These are phyloP conservation scores for Candida sanyiensis DNA, from an alignment of 805 yeast species.

Conservation along the genomic window DNA sequence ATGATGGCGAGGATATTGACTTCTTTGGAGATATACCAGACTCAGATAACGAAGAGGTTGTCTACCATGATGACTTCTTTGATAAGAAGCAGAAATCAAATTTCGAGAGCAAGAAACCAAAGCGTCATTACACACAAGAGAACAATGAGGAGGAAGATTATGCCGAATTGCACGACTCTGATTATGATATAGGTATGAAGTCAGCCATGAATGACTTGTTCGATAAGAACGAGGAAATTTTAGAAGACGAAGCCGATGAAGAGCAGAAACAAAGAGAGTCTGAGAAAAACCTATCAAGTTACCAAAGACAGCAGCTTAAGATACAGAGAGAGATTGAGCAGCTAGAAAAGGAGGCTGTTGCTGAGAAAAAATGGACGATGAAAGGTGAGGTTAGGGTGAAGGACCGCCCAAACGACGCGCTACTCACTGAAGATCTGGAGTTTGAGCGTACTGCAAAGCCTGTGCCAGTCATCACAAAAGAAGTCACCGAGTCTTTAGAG, in stretches of 20 bases:
- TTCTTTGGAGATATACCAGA: slow-evolving; percentile 47
- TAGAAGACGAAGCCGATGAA: slow-evolving; percentile 29
- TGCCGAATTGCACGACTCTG: slow-evolving; percentile 52
- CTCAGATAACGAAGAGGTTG: slow-evolving; percentile 41
- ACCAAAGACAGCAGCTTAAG: slow-evolving; percentile 75
- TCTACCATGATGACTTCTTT: slow-evolving; percentile 50
- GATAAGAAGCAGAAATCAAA: slow-evolving; percentile 28
- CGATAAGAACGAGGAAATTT: slow-evolving; percentile 43
- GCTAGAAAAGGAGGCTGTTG: slow-evolving; percentile 82
- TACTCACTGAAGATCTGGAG: slow-evolving; percentile 75
- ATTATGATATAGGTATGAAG: slow-evolving; percentile 54
- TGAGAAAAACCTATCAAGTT: slow-evolving; percentile 53
- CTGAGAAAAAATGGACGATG: slow-evolving; percentile 90
- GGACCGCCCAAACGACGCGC: slow-evolving; percentile 79
- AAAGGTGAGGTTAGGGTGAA: slow-evolving; percentile 85
- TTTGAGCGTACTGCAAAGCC: slow-evolving; percentile 94
- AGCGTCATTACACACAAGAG: slow-evolving; percentile 6
- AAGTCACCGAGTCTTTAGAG: slow-evolving; percentile 79
- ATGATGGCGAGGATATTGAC: slow-evolving; percentile 44
- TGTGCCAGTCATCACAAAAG: slow-evolving; percentile 90
- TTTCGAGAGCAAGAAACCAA: slow-evolving; percentile 3
- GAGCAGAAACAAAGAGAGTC: slow-evolving; percentile 21
- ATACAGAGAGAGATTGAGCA: slow-evolving; percentile 71
- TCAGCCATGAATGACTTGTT: slow-evolving; percentile 37
- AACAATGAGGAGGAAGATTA: slow-evolving; percentile 40